Conservation (phyloP, 768 basidiomycete genomes). For the Pisolithus tinctorius region DNA sequence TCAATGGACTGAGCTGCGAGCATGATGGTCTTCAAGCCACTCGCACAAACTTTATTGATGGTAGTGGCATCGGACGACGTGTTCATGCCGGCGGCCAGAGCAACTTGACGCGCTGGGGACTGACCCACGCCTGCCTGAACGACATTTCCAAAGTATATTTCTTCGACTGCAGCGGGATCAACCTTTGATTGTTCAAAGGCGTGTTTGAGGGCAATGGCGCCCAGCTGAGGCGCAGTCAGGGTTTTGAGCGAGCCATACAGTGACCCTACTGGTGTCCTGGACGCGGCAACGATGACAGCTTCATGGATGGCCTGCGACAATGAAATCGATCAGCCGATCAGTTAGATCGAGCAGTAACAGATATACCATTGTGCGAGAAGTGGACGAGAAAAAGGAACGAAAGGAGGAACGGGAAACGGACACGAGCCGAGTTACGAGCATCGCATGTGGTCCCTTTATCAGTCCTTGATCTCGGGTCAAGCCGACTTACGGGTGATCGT, state of each 20-base stretch:
- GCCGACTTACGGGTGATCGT: constrained; percentile 9
- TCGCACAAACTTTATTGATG: constrained; percentile 99
- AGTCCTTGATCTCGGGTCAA: constrained; percentile 11
- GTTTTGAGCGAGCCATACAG: constrained; percentile 86
- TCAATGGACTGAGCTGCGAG: constrained; percentile 88
- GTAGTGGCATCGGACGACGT: constrained; percentile 92
- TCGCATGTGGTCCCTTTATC: constrained; percentile 16
- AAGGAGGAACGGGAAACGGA: constrained; percentile 32
- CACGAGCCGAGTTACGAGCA: constrained; percentile 40
- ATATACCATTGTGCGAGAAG: constrained; percentile 47
- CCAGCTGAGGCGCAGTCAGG: constrained; percentile 88
- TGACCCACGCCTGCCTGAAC: constrained; percentile 97
- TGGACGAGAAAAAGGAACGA: constrained; percentile 30
- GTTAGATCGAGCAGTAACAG: not conserved
- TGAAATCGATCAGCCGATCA: not conserved
- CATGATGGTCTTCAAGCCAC: constrained; percentile 93
- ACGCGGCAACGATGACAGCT: constrained; percentile 90
- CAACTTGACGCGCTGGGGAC: constrained; percentile 96
- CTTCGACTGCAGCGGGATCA: constrained; percentile 80
- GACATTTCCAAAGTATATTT: constrained; percentile 96
- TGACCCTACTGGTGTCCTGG: constrained; percentile 90
- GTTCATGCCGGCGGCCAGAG: constrained; percentile 81
- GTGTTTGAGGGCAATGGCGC: constrained; percentile 81
- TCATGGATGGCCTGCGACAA: constrained; percentile 47
- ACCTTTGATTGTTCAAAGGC: constrained; percentile 78